phyloP scores from a whole-genome alignment of 2,329 filamentous ascomycete species.

The Claviceps spartinae region DNA sequence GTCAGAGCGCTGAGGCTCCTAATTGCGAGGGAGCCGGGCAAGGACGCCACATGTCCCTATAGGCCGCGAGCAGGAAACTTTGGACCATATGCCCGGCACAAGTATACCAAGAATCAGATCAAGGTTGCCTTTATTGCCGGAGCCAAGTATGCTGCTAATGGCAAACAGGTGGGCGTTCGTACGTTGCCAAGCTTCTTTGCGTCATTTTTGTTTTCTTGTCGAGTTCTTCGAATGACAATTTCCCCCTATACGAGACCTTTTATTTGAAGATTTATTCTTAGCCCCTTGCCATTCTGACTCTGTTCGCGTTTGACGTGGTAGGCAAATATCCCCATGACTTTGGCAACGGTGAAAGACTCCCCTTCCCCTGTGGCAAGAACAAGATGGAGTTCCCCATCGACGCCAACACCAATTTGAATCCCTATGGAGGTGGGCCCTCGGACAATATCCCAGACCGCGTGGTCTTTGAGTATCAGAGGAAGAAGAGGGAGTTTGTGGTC shows the following conservation, averaged over 20 bases:
- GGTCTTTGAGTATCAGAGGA: neutral
- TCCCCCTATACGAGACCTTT: neutral
- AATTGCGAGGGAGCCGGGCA: neutral
- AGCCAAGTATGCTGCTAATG: neutral
- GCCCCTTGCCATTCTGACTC: neutral
- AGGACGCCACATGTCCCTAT: neutral
- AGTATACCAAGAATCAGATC: neutral
- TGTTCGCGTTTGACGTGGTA: neutral
- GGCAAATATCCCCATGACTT: neutral
- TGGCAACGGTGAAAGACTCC: neutral
- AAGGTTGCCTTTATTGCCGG: neutral
- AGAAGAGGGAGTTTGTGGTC: neutral
- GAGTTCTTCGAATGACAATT: no score
- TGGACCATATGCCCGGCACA: neutral
- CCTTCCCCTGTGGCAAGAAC: neutral
- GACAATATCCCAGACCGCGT: neutral
- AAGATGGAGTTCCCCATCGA: conserved; percentile 1
- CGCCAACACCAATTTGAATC: neutral
- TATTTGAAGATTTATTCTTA: no score
- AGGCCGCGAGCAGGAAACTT: neutral
- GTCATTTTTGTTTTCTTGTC: neutral
- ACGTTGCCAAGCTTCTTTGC: neutral
- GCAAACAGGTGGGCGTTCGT: neutral
- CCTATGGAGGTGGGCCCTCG: neutral
- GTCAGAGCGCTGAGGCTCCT: neutral